Base-by-base conservation (phyloP, 345 rosid genomes). In the Zanthoxylum bungeanum region DNA sequence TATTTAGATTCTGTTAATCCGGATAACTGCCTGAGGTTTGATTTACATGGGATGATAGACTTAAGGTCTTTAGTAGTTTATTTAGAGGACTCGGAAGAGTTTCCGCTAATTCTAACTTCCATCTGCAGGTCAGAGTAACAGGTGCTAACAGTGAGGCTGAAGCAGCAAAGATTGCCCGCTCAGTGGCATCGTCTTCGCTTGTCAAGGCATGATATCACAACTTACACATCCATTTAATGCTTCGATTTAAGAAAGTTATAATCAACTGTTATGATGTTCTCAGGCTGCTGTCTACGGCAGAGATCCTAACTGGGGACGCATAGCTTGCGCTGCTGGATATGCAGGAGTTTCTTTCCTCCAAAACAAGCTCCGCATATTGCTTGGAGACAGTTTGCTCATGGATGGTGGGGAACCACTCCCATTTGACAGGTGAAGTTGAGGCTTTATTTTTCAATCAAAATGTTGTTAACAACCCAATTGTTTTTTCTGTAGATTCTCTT, bases 251-350 rank as follows among this genome's bases (percentile, higher is more conserved):
- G 50, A 5, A 14, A 69, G 31, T 69, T 62, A 36, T 82, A 60
- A 80, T 74, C 71, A 44, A 16, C 11, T 60, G 55, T 36, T 40
- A 34, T 70, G 60, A 64, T 80, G 61, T 34, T 76, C 47, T 56
- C 74, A 94, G 98, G 96, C 98, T 69, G 98, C 98, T 10, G 88
- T 92, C 9, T 94, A 90, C 47, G 98, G 97, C 9, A 91, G 96
- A 88, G 98, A 95, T 82, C 98, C 98, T 5, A 89, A 95, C 71
- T 91, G 97, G 99, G 98, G 99, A 44, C 87, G 96, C 9, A 91
- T 93, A 66, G 99, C 99, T 76, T 84, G 87, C 75, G 99, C 99
- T 78, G 97, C 92, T 36, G 98, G 97, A 66, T 89, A 88, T 77
- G 85, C 99, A 1, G 98, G 91, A 55, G 76, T 89, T 77, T 60